Base-by-base conservation (phyloP, 139 green algal species). In the Volvox africanus region DNA sequence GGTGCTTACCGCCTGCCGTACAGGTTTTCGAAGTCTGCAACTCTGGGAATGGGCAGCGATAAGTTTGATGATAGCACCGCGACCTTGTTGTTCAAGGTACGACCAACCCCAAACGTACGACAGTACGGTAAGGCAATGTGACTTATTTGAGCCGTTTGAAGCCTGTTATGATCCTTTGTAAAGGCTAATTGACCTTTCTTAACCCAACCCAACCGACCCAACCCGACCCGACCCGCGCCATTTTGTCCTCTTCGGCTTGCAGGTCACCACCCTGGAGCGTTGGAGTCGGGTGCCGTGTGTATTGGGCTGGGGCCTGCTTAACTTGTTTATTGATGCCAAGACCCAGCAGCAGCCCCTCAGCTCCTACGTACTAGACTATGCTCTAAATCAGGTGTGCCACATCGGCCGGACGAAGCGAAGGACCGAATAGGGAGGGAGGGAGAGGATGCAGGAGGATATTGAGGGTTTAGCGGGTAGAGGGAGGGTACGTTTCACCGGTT, bases 241-340 rank as follows among this genome's bases (percentile, higher is more conserved):
- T 55, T 55, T 5, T 55, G 44, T 55, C 44, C 44, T 14, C 44
- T 9, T 55, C 5, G 44, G 9, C 44, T 55, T 5, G 44, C 44
- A 96, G 92, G 91, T 95, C 35, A 89, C 90, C 30, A 94, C 94
- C 9, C 62, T 95, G 20, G 92, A 94, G 91, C 91, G 92, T 28
- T 92, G 73, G 78, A 89, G 61, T 13, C 83, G 92, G 0, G 2
- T 86, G 32, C 80, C 93, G 33, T 78, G 88, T 0, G 94, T 95
- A 37, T 94, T 96, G 78, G 95, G 95, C 0, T 96, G 95, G 84
- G 94, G 92, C 0, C 76, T 91, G 80, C 88, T 97, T n/a, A 61
- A 76, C 14, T 71, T 94, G 24, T 97, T 96, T 87, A 22, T 95
- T 13, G 94, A 96, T 90, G 87, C 94, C 69, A 87, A 82, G 35